Conservation (phyloP, 306 rosid genomes). For the Trifolium dubium region DNA sequence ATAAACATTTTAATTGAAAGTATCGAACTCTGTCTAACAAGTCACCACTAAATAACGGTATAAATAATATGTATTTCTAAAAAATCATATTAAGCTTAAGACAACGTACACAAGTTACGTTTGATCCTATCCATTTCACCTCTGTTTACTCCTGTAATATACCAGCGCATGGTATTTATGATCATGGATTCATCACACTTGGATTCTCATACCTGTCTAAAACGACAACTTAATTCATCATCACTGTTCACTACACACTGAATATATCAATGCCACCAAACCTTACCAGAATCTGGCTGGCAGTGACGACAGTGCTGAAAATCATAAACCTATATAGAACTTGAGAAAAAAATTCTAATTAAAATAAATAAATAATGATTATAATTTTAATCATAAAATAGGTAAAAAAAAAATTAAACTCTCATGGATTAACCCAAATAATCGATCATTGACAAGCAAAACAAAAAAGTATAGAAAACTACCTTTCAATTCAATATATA, state of each 20-base stretch:
- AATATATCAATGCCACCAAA: neutral
- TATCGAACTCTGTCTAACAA: too few species aligned
- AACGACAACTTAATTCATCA: neutral
- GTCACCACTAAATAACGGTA: too few species aligned
- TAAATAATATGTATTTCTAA: too few species aligned
- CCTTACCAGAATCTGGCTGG: neutral
- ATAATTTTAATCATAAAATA: too few species aligned
- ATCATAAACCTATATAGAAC: too few species aligned
- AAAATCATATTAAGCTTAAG: neutral
- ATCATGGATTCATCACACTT: neutral
- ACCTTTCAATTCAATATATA: neutral
- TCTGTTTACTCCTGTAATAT: neutral
- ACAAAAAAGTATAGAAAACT: neutral
- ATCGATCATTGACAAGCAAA: constrained; percentile 1
- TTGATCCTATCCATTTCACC: neutral
- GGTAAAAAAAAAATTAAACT: neutral
- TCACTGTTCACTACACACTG: neutral
- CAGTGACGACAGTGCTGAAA: neutral
- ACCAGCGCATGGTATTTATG: neutral
- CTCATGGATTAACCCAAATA: neutral
- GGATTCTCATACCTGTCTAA: neutral
- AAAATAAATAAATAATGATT: too few species aligned
- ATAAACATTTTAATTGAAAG: too few species aligned
- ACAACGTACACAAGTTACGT: neutral
- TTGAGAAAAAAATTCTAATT: too few species aligned